Percentiles rank a stretch among this genome's conserved stretches.
Evolutionary conservation across 345 rosid genomes (phyloP).

Genomic region (Zanthoxylum bungeanum): DNA sequence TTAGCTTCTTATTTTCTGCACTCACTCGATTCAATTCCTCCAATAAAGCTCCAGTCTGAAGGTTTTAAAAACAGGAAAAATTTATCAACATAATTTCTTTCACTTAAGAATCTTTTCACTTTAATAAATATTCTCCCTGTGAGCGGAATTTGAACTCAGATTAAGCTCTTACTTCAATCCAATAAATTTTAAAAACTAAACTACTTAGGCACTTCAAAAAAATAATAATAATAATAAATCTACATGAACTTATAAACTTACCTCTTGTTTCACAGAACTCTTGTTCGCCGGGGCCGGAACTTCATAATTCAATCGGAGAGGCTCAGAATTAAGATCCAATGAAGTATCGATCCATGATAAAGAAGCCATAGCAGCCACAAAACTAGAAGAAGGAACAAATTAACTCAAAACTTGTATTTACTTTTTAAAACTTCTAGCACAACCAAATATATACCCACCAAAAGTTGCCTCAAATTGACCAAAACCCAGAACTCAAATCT

Average conservation of each 20-base stretch:
- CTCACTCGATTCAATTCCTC: conserved; percentile 79
- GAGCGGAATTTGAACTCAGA: too few relatives aligned
- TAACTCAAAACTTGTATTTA: background rate
- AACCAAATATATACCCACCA: background rate
- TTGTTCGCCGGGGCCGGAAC: conserved; percentile 21
- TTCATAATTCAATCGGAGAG: conserved; percentile 35
- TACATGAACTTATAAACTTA: background rate
- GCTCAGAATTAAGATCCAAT: conserved; percentile 49
- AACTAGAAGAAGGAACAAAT: background rate
- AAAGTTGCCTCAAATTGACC: conserved; percentile 16
- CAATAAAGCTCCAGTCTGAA: conserved; percentile 48
- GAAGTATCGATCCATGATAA: conserved; percentile 52
- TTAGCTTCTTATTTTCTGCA: conserved; percentile 83
- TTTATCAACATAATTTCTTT: too few relatives aligned
- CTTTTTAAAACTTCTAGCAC: background rate
- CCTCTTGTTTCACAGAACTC: conserved; percentile 43
- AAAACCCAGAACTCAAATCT: background rate
- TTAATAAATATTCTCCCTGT: too few relatives aligned
- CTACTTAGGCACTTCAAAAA: background rate
- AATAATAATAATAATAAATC: background rate
- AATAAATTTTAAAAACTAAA: too few relatives aligned
- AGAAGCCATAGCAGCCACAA: conserved; percentile 38
- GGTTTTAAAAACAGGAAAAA: background rate
- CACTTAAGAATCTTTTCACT: too few relatives aligned
- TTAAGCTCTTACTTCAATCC: too few relatives aligned